Base-by-base conservation (phyloP, 2,329 filamentous ascomycete species). In the Cephalotrichum gorgonifer region DNA sequence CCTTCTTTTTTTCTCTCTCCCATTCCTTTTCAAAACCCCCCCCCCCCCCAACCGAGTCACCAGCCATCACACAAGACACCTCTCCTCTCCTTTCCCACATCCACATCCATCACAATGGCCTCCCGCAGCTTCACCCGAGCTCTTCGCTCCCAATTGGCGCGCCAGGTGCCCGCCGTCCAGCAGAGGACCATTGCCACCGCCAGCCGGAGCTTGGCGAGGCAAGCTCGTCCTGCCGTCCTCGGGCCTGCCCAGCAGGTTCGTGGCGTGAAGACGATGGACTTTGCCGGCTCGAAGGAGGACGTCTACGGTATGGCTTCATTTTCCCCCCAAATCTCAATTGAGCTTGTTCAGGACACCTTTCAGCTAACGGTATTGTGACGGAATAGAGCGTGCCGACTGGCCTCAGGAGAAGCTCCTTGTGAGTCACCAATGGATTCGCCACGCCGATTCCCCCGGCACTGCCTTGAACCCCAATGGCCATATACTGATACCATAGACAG, bases 251-350 rank as follows among this genome's bases (percentile, higher is more conserved):
- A 88, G 76, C 85, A 88, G 76, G 74, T 79, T 58, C 85, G 93
- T 66, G 93, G 93, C 69, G 74, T 95, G 65, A 97, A 98, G 88
- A 96, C 91, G 61, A 91, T 98, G 71, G 90, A 97, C 82, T 98
- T 98, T 71, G 93, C 93, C 59, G 93, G 89, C 64, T 78, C 79
- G 67, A 91, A 94, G 76, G 93, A 98, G 81, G 81, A 84, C 58
- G 93, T 98, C 67, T 96, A 87, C 68, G 88, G 88, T 94, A 72
- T 62, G 79, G 64, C 54, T 22, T 39, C 35, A 25, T 17, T 35
- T 48, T 47, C 41, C 33, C 26, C 52, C 46, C 26, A n/a, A n/a
- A n/a, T 55, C 43, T 61, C 54, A 62, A 26, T 27, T 43, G 11
- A 14, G 12, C 12, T 26, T 43, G 22, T 14, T 43, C 7, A 9